These are phyloP conservation scores for Sphagnum magellanicum DNA, from an alignment of 228 moss, liverwort and hornwort species.

Conservation along the genomic window DNA sequence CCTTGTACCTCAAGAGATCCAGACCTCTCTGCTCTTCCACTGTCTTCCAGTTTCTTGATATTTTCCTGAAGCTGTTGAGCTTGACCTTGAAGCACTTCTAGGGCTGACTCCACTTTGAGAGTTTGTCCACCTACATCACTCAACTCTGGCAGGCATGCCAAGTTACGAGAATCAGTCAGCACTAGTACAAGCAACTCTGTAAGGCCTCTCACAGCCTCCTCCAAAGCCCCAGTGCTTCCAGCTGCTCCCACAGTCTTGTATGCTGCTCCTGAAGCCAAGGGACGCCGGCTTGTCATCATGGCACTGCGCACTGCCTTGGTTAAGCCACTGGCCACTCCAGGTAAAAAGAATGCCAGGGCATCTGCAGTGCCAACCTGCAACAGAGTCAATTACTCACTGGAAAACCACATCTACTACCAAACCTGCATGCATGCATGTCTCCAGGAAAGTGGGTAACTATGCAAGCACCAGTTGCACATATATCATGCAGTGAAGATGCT, in stretches of 20 bases:
- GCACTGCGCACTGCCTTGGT: conserved; percentile 63
- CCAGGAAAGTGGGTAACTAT: neutral
- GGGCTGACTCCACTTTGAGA: conserved; percentile 41
- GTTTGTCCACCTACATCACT: conserved; percentile 13
- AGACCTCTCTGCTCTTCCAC: conserved; percentile 2
- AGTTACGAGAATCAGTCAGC: conserved; percentile 67
- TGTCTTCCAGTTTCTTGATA: conserved; percentile 9
- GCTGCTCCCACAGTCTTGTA: conserved; percentile 84
- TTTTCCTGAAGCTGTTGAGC: conserved; percentile 25
- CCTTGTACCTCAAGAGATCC: neutral
- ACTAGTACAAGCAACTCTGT: conserved; percentile 72
- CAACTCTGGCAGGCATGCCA: conserved; percentile 16
- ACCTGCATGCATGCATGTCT: neutral
- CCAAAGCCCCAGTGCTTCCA: conserved; percentile 87
- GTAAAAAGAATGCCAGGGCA: conserved; percentile 86
- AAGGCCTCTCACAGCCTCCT: conserved; percentile 73
- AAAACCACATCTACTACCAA: neutral
- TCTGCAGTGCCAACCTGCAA: conserved; percentile 96
- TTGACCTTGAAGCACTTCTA: conserved; percentile 42
- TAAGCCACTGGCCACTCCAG: conserved; percentile 83
- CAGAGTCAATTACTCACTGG: conserved; percentile 35
- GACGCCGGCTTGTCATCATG: conserved; percentile 47
- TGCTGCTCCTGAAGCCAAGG: conserved; percentile 32
- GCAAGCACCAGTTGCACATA: neutral
- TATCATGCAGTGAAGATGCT: neutral